Evolutionary conservation across 495 filamentous ascomycete species (phyloP).

Genomic region (Aspergillus ostianus): DNA sequence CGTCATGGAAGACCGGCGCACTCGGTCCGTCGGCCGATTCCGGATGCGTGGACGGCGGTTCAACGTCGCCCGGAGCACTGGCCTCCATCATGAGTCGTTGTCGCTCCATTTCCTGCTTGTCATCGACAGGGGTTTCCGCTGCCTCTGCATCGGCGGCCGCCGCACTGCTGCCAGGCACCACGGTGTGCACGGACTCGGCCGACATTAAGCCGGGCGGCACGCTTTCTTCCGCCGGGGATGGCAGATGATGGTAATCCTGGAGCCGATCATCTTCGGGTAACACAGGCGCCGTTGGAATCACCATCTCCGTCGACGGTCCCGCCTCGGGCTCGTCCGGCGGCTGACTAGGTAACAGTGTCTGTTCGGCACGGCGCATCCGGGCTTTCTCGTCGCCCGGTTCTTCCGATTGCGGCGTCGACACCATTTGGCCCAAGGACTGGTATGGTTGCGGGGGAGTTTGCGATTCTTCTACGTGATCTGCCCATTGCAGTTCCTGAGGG

Average conservation of each 20-base stretch:
- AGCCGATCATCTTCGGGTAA: conserved; percentile 40
- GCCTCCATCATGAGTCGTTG: conserved; percentile 68
- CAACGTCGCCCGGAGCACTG: conserved; percentile 57
- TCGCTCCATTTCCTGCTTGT: conserved; percentile 84
- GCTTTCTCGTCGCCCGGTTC: conserved; percentile 66
- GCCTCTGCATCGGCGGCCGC: conserved; percentile 14
- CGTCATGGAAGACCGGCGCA: conserved; percentile 65
- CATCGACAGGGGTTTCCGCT: conserved; percentile 45
- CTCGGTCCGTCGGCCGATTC: conserved; percentile 45
- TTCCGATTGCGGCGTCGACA: conserved; percentile 57
- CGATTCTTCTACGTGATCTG: conserved; percentile 29
- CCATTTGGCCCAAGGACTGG: conserved; percentile 27
- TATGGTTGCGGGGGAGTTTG: conserved; percentile 24
- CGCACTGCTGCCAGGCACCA: conserved; percentile 26
- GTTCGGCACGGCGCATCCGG: conserved; percentile 63
- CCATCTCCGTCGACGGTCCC: conserved; percentile 40
- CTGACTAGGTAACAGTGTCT: conserved; percentile 67
- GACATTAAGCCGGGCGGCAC: conserved; percentile 38
- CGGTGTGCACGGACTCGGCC: conserved; percentile 41
- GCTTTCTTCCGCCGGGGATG: conserved; percentile 22
- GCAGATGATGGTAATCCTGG: conserved; percentile 38
- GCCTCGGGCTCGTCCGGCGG: conserved; percentile 53
- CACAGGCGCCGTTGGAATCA: conserved; percentile 36
- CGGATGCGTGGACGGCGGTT: conserved; percentile 39
- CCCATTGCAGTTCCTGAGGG: conserved; percentile 30